Base-by-base conservation (phyloP, 2,329 filamentous ascomycete species). In the Xylaria sp. region DNA sequence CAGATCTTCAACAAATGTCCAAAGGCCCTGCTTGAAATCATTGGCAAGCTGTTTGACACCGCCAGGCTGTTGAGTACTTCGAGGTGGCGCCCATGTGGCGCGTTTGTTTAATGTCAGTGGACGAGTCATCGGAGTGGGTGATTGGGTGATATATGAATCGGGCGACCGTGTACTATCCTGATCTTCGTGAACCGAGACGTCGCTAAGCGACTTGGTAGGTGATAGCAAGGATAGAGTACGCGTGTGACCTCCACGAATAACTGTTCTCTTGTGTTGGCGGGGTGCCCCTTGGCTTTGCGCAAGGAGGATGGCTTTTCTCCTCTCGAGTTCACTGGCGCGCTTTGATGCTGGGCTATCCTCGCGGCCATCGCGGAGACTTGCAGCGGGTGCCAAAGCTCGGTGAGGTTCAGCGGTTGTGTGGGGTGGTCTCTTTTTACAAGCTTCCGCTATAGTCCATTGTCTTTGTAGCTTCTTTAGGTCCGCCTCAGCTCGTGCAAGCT, bases 1-100 rank as follows among this genome's bases (percentile, higher is more conserved):
- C 57, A 99, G 89, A 78, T 99, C 96, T 79, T 98, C 96, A 69
- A 97, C 90, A 81, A 99, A 99, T 1, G 93, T 97, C 89, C 92
- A 94, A 58, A 99, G 83, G 1, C 96, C 95, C 61, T 96, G 89
- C 78, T 91, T 93, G 80, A 99, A 90, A 81, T 98, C 96, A 69
- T 93, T 92, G 18, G 94, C 92, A 80, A 97, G 91, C 80, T 96
- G 93, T 78, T 94, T 94, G 68, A 89, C 81, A 52, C 80, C 85
- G 0, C 82, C 77, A 13, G 78, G 73, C 37, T 81, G 82, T 50
- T 83, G 83, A 37, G 83, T 57, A n/a, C 54, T 82, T 37, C 84
- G 82, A 51, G 84, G 84, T 51, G 87, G 86, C 34, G 88, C 84
- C 88, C 88, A 90, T 1, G 88, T 88, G 1, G 87, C 85, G n/a